Evolutionary conservation across 2,329 filamentous ascomycete genomes (phyloP).

Genomic region (Pseudomassariella vexata): DNA sequence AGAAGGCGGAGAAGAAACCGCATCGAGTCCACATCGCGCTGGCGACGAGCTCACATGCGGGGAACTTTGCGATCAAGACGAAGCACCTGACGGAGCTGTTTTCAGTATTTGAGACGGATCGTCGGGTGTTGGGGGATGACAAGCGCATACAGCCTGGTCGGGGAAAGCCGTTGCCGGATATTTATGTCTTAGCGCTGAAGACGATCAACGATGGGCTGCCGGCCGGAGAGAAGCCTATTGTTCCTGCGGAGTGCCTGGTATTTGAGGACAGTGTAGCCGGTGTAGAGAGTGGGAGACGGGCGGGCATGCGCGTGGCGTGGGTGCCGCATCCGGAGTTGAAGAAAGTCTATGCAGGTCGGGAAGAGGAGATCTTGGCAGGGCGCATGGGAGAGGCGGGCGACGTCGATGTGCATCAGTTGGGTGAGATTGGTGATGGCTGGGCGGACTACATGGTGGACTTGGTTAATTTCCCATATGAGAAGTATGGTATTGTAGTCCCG

Average conservation of each 20-base stretch:
- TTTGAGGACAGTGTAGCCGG: constrained; percentile 95
- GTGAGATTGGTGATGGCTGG: constrained; percentile 56
- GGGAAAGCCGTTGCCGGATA: constrained; percentile 94
- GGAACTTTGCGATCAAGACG: constrained; percentile 76
- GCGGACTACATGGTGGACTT: constrained; percentile 47
- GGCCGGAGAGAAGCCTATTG: constrained; percentile 58
- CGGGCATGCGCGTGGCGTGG: constrained; percentile 94
- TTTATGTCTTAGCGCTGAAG: constrained; percentile 80
- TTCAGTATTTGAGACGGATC: constrained; percentile 59
- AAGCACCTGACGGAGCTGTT: constrained; percentile 53
- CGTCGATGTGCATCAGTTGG: constrained; percentile 49
- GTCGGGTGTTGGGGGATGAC: constrained; percentile 83
- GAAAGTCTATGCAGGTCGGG: constrained; percentile 68
- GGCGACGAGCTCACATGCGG: constrained; percentile 69
- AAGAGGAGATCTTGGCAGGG: constrained; percentile 79
- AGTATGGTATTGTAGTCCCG: constrained; percentile 51
- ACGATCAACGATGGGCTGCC: constrained; percentile 73
- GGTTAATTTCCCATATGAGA: constrained; percentile 51
- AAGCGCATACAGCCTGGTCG: constrained; percentile 66
- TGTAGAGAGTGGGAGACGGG: constrained; percentile 82
- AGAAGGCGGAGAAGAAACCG: constrained; percentile 24
- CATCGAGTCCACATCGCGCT: constrained; percentile 70
- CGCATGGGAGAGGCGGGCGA: constrained; percentile 62
- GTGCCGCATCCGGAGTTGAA: constrained; percentile 76
- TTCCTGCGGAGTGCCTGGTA: constrained; percentile 83